Base-by-base conservation (phyloP, 345 rosid genomes). In the Gossypium bickii region DNA sequence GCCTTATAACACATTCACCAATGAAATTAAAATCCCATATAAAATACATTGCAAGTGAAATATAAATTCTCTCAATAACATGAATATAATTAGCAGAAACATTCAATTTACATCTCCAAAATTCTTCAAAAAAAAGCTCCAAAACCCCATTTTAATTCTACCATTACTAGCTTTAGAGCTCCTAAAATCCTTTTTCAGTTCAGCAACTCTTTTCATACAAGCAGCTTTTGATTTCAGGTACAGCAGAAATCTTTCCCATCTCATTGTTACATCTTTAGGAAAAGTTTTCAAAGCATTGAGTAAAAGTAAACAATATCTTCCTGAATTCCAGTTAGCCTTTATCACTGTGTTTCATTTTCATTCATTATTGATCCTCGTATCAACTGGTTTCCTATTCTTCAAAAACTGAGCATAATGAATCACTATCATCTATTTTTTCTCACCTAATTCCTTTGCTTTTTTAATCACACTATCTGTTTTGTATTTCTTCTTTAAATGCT, bases 161-260 rank as follows among this genome's bases (percentile, higher is more conserved):
- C 88, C 89, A 68, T 79, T 80, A n/a, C 75, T 78, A 49, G 93
- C 84, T 83, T 92, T 92, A 0, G 97, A 86, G 85, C 90, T 91
- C 74, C 96, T 71, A 71, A 87, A 94, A 47, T 83, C 95, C 82
- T 44, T 94, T 62, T 92, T 92, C 88, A 94, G 78, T 47, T 87
- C 94, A 0, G 97, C 60, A 79, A 92, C 89, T 83, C 98, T 89
- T 85, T 89, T 94, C 83, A 89, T 76, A 86, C 98, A 94, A 83
- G 85, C 93, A 0, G 89, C 90, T 83, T 87, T 94, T 0, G 97
- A 75, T 81, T 85, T 94, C 95, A 0, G 93, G 97, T 45, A 94
- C 97, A 17, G 93, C 97, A 0, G 91, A 79, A 57, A 94, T 84
- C 87, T 92, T 94, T 94, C 99, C 99, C 99, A 92, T 76, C 98